Conservation (phyloP, 306 rosid genomes). For the Casuarina equisetifolia region DNA sequence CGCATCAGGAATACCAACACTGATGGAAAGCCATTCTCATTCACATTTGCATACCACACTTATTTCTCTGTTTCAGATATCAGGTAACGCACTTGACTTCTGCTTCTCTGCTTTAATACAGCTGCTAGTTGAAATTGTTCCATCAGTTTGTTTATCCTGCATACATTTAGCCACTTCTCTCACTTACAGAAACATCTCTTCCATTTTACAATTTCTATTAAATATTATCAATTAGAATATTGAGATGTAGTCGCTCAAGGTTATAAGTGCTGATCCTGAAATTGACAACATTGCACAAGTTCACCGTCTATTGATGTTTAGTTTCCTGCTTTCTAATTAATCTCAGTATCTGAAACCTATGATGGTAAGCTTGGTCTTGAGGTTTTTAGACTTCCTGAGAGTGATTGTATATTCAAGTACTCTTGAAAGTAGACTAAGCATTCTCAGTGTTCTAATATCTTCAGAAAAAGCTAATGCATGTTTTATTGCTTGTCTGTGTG, state of each 20-base stretch:
- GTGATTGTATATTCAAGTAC: too few relatives aligned
- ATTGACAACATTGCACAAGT: neutral
- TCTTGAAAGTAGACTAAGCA: too few relatives aligned
- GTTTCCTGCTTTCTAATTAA: neutral
- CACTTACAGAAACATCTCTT: constrained; percentile 4
- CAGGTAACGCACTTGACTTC: constrained; percentile 45
- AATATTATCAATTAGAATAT: constrained; percentile 5
- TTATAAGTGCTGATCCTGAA: constrained; percentile 11
- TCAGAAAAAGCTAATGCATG: too few relatives aligned
- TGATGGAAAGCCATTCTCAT: constrained; percentile 89
- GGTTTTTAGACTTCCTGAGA: neutral
- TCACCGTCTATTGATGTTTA: neutral
- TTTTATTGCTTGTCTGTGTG: too few relatives aligned
- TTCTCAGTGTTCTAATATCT: too few relatives aligned
- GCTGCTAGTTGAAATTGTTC: neutral
- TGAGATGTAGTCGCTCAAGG: constrained; percentile 6
- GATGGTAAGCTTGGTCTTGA: neutral
- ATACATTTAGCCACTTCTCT: neutral
- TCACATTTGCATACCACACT: constrained; percentile 94
- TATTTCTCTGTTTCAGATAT: constrained; percentile 92
- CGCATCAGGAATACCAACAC: constrained; percentile 82
- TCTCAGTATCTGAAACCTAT: neutral
- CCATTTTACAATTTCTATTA: constrained; percentile 7
- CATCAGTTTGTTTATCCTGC: constrained; percentile 4
- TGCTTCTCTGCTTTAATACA: constrained; percentile 17